Evolutionary conservation across 2,329 filamentous ascomycete species (phyloP), one percentile per base, ranked within the genome.

Genomic region (Microascus cirrosus): DNA sequence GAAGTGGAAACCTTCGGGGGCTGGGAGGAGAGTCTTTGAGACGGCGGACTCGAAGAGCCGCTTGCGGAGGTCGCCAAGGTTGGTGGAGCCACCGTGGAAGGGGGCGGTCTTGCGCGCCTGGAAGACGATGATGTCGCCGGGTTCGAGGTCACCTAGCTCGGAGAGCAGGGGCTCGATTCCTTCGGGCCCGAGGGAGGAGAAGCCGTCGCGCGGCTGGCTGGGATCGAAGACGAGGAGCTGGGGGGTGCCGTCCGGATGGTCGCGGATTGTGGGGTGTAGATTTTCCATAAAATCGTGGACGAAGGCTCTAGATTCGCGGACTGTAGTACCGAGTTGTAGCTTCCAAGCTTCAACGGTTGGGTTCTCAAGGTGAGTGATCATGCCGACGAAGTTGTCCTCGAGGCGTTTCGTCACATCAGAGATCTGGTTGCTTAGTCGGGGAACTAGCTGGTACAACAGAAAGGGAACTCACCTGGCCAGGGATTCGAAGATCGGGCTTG

Each of bases 401-500:
- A 53, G n/a, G 22, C 48, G 34, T 45, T 45, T 42, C 2, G 56
- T 58, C 10, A 58, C 56, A 20, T 58, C 51, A 10, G 50, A n/a
- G 8, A 58, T 58, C 56, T 58, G n/a, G 3, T 34, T 12, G 45
- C 20, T 48, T 12, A 56, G 42, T 51, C 34, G 20, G 34, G 20
- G 12, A 15, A 22, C 18, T 15, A 34, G 15, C 1, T 10, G 34
- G 39, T 1, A n/a, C 25, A 18, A 24, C 34, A 24, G 22, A 42
- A 48, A 42, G 54, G 6, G 34, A 42, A 68, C 75, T 56, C 68
- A 89, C 85, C 65, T 81, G 73, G 28, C 84, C 85, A 1, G 82
- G 81, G 42, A 92, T 86, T 20, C 94, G 83, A 11, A 93, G 73
- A 67, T 99, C 94, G 3, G 94, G 94, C 70, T 99, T 99, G 71